These are phyloP conservation scores for Daldinia grandis DNA, from an alignment of 495 filamentous ascomycete species.

Conservation along the genomic window DNA sequence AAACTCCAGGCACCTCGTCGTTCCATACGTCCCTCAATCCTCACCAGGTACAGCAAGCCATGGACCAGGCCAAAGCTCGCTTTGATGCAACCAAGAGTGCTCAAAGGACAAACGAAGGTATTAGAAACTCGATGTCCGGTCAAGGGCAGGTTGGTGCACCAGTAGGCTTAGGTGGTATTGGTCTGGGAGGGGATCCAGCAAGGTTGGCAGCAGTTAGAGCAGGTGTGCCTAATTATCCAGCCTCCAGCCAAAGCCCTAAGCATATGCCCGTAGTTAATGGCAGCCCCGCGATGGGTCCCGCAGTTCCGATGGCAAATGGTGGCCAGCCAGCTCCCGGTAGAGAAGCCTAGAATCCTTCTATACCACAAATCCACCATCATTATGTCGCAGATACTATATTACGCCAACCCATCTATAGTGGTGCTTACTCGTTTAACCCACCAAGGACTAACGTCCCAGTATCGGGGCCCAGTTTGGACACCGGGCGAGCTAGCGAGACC, in stretches of 20 bases:
- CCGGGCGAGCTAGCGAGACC: neutral
- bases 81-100: conserved; percentile 52
- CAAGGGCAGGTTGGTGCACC: conserved; percentile 44
- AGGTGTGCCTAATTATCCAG: conserved; percentile 34
- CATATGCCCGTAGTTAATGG: conserved; percentile 36
- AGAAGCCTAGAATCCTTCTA: conserved; percentile 38
- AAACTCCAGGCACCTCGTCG: conserved; percentile 44
- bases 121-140: conserved; percentile 38
- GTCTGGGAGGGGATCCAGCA: conserved; percentile 40
- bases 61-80: conserved; percentile 58
- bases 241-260: conserved; percentile 35
- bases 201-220: conserved; percentile 37
- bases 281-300: conserved; percentile 17
- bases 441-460: neutral
- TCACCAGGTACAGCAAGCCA: conserved; percentile 42
- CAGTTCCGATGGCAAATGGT: conserved; percentile 32
- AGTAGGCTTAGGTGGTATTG: conserved; percentile 45
- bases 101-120: conserved; percentile 39
- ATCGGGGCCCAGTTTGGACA: neutral
- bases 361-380: neutral
- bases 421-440: neutral
- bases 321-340: conserved; percentile 20
- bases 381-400: neutral
- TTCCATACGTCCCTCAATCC: conserved; percentile 45
- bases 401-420: neutral